Conservation (phyloP, 2,329 filamentous ascomycete species). For the Paracorniculantispora psalliotae region DNA sequence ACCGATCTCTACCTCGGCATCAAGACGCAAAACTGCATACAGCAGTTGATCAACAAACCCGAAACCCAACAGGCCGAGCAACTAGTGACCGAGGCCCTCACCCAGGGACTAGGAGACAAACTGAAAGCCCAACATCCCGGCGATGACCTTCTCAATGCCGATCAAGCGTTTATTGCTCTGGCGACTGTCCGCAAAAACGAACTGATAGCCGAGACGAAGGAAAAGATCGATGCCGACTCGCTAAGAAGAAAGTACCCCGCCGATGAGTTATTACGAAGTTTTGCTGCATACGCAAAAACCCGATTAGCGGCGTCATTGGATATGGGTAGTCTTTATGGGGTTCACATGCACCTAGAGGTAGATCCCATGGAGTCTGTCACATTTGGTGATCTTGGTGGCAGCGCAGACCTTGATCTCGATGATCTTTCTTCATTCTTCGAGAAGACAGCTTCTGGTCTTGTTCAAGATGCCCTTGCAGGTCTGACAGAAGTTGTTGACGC, state of each 20-base stretch:
- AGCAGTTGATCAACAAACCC: slow-evolving; percentile 44
- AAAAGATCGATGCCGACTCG: slow-evolving; percentile 17
- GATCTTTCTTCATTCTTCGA: slow-evolving; percentile 40
- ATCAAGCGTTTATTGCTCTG: slow-evolving; percentile 30
- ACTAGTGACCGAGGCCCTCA: slow-evolving; percentile 51
- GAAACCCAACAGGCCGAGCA: slow-evolving; percentile 48
- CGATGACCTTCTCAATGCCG: slow-evolving; percentile 29
- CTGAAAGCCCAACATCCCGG: slow-evolving; percentile 31
- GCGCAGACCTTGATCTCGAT: slow-evolving; percentile 33
- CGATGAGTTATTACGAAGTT: slow-evolving; percentile 33
- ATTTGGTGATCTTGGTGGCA: slow-evolving; percentile 22
- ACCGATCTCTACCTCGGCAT: slow-evolving; percentile 42
- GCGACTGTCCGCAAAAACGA: slow-evolving; percentile 30
- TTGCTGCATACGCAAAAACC: slow-evolving; percentile 28
- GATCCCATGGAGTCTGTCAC: slow-evolving; percentile 24
- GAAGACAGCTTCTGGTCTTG: slow-evolving; percentile 36
- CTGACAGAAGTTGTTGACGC: slow-evolving; percentile 27
- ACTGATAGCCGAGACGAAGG: slow-evolving; percentile 24
- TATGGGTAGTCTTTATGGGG: slow-evolving; percentile 30
- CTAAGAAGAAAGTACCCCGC: slow-evolving; percentile 36
- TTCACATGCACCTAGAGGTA: slow-evolving; percentile 29
- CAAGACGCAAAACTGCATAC: slow-evolving; percentile 48
- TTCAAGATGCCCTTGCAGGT: slow-evolving; percentile 36
- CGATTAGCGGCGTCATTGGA: slow-evolving; percentile 30
- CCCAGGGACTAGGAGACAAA: slow-evolving; percentile 49